Conservation (phyloP, 345 rosid species). For the Populus nigra region DNA sequence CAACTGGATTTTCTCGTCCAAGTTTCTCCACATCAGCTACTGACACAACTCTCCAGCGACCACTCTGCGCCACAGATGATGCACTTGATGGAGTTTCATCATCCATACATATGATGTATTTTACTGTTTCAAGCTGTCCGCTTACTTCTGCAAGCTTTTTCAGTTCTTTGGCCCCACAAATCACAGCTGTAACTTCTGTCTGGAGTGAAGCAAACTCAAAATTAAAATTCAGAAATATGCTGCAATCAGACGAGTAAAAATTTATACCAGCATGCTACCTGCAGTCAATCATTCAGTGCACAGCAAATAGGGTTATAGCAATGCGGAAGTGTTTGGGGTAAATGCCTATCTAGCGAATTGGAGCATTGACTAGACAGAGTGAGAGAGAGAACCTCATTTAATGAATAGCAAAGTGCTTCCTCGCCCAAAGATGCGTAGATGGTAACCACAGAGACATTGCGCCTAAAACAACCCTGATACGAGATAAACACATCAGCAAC, state of each 20-base stretch:
- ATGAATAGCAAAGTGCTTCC: slow-evolving; percentile 91
- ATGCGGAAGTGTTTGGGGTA: neutral
- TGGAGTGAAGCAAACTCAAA: slow-evolving; percentile 29
- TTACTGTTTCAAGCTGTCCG: slow-evolving; percentile 90
- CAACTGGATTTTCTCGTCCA: slow-evolving; percentile 67
- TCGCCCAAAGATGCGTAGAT: slow-evolving; percentile 93
- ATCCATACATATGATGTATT: slow-evolving; percentile 80
- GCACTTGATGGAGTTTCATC: slow-evolving; percentile 64
- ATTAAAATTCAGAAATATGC: neutral
- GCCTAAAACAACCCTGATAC: slow-evolving; percentile 86
- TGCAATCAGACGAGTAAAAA: neutral
- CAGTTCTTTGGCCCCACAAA: slow-evolving; percentile 84
- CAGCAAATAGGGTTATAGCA: neutral
- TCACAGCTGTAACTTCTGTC: slow-evolving; percentile 95
- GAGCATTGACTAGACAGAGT: neutral
- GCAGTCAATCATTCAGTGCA: neutral
- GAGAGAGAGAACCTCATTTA: slow-evolving; percentile 69
- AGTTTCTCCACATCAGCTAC: slow-evolving; percentile 65
- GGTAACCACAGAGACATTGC: slow-evolving; percentile 83
- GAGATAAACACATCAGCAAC: slow-evolving; percentile 14
- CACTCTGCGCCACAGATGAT: slow-evolving; percentile 38
- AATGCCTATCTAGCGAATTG: neutral
- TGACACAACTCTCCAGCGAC: slow-evolving; percentile 56
- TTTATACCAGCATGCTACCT: neutral
- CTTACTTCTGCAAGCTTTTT: slow-evolving; percentile 72